phyloP scores from a whole-genome alignment of 768 basidiomycete species.

The Lactifluus hygrophoroides region DNA sequence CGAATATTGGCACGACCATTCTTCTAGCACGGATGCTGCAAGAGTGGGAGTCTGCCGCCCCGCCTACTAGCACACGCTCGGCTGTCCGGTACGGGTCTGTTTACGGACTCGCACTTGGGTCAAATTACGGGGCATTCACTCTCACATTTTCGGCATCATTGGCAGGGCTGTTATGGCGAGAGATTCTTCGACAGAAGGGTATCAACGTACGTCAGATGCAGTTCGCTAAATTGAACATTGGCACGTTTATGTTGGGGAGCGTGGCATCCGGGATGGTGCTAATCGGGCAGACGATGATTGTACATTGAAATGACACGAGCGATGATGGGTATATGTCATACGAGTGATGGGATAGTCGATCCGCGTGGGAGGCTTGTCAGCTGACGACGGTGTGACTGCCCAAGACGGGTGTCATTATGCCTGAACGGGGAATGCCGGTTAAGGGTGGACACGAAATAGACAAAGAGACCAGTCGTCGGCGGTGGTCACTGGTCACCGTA shows the following conservation, averaged over 20 bases:
- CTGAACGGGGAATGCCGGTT: conserved; percentile 9
- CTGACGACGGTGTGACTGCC: neutral
- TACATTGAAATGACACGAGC: neutral
- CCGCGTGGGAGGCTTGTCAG: no score
- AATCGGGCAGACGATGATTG: conserved; percentile 55
- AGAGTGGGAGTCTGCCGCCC: conserved; percentile 26
- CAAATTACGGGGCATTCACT: conserved; percentile 86
- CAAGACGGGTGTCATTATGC: conserved; percentile 12
- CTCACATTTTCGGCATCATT: conserved; percentile 84
- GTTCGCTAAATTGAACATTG: conserved; percentile 73
- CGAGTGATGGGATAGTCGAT: no score
- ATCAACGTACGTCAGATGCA: conserved; percentile 49
- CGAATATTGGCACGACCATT: conserved; percentile 89
- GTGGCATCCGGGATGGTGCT: conserved; percentile 63
- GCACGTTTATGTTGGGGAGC: conserved; percentile 54
- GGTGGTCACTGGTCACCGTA: no score
- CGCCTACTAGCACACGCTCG: conserved; percentile 1
- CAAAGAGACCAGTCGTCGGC: neutral
- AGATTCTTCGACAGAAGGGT: conserved; percentile 65
- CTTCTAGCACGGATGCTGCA: conserved; percentile 74
- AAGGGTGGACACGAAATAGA: neutral
- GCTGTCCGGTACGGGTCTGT: conserved; percentile 18
- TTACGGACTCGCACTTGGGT: conserved; percentile 69
- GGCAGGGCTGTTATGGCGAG: conserved; percentile 78
- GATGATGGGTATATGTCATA: no score